Evolutionary conservation across 2,329 filamentous ascomycete genomes (phyloP), one percentile per base, ranked within the genome.

Genomic region (Ophiocordyceps camponoti-floridani): DNA sequence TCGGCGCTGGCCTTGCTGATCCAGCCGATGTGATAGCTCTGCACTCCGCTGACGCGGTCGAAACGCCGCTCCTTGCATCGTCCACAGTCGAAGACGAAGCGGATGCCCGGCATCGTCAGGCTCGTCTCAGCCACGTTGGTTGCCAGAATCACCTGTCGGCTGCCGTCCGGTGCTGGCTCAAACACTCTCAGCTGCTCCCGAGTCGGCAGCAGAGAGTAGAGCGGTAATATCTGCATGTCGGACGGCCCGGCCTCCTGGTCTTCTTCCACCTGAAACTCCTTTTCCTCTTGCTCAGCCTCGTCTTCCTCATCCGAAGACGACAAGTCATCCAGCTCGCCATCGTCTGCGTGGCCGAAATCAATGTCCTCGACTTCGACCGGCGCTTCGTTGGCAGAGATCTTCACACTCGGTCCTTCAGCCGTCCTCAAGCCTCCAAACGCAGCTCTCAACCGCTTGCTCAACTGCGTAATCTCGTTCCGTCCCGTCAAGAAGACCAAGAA

Each of bases 51-150:
- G 11, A 76, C 66, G n/a, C 77, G 72, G 57, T 96, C 84, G 55
- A 91, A 96, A 47, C 81, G 83, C 49, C 89, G 82, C 60, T 95
- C 88, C 61, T 98, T 98, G 33, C 84, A 82, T 43, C 93, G 74
- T 31, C 91, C 91, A 51, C 84, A 88, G 60, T 96, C 89, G 49
- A 98, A 95, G 9, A 98, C 91, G 56, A 95, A 98, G 48, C 85
- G 78, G 48, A 94, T 88, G 2, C 87, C 88, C 0, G 91, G 89
- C 46, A 98, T 98, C 1, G 91, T 98, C 58, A 98, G 72, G 74
- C 84, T 93, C 0, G 91, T 98, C 62, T 98, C 91, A 0, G 91
- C 91, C 41, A 98, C 86, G 61, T 98, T 98, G 40, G 91, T 98
- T 0, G 91, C 87, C 38, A 98, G 65, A 4, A 98, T 82, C 44